Evolutionary conservation across 345 rosid genomes (phyloP), one percentile per base, ranked within the genome.

Genomic region (Brassica cretica): DNA sequence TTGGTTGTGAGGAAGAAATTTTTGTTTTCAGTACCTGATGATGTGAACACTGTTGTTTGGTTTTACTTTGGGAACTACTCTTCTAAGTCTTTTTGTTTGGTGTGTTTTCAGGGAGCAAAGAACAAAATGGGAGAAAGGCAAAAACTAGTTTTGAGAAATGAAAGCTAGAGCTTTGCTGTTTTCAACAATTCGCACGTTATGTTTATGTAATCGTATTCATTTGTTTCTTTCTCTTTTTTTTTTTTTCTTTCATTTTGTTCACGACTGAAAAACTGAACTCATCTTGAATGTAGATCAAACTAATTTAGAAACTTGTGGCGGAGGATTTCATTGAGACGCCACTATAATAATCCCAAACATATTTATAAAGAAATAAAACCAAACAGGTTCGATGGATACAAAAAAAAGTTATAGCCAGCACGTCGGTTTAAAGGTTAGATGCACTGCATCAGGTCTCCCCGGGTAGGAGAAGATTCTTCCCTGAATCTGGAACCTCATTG

Each of bases 21-120:
- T 19, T n/a, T 5, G 18, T 29, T 65, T 49, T 1, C 19, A 18
- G 11, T 56, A 74, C 37, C 37, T 7, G 37, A 33, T 33, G 18
- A 32, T 74, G 53, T 51, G 32, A 44, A 32, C 11, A 46, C 15
- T 64, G 2, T 64, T 74, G 37, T 35, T 55, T 33, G 32, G 15
- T 60, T 39, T 0, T 16, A 14, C 6, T 8, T 67, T 27, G 12
- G 37, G 37, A 62, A 30, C 11, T 46, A 21, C 24, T 68, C 16
- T 44, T 33, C 21, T 76, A 70, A 76, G 70, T 46, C 55, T 46
- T 12, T n/a, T 69, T 62, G 56, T 76, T 30, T 33, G 27, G 9
- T 7, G 1, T 68, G 9, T 62, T 76, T 76, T 51, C 29, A 76
- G 80, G 65, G 24, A 69, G 39, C 51, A 32, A 73, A 73, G 10